Percentiles rank a stretch among this genome's conserved stretches.
Conservation (phyloP, 768 basidiomycete genomes). For the Pholiota microspora region DNA sequence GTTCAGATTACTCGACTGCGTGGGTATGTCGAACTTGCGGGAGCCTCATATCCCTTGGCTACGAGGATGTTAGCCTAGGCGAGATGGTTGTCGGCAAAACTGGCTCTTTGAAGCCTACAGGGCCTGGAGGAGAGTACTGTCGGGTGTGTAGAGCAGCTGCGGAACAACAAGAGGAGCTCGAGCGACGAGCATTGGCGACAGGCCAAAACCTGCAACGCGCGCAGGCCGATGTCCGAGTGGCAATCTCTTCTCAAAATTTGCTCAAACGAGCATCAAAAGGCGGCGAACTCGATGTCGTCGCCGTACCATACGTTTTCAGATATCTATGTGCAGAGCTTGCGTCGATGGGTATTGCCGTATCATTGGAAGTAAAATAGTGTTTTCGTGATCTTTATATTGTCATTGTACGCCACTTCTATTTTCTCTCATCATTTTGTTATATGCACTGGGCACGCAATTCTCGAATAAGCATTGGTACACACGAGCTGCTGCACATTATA, state of each 20-base stretch:
- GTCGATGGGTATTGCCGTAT: slow-evolving; percentile 96
- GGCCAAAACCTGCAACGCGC: slow-evolving; percentile 46
- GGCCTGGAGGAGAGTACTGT: slow-evolving; percentile 91
- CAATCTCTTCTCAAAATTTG: slow-evolving; percentile 67
- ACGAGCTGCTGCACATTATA: slow-evolving; percentile 6
- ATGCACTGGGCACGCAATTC: neutral
- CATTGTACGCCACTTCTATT: too few species aligned
- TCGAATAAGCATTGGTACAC: neutral
- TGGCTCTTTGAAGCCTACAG: slow-evolving; percentile 53
- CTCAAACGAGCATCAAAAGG: slow-evolving; percentile 61
- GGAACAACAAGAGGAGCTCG: slow-evolving; percentile 60
- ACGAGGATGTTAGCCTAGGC: slow-evolving; percentile 82
- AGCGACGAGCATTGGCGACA: slow-evolving; percentile 57
- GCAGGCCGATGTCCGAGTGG: slow-evolving; percentile 56
- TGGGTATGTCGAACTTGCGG: slow-evolving; percentile 99
- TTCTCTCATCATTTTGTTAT: neutral
- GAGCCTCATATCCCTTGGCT: slow-evolving; percentile 92
- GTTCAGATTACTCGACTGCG: slow-evolving; percentile 98
- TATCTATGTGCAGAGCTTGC: slow-evolving; percentile 95
- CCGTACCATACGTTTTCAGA: slow-evolving; percentile 92
- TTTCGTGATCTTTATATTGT: neutral
- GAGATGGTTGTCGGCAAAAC: slow-evolving; percentile 53
- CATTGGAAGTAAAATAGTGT: slow-evolving; percentile 66
- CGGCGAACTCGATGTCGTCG: slow-evolving; percentile 90
- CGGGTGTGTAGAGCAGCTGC: slow-evolving; percentile 81